A percentile compares a stretch with the other conserved stretches of the same genome.
These are phyloP conservation scores for Fusarium marasasianum DNA, from an alignment of 2,329 filamentous ascomycete genomes.

Conservation along the genomic window DNA sequence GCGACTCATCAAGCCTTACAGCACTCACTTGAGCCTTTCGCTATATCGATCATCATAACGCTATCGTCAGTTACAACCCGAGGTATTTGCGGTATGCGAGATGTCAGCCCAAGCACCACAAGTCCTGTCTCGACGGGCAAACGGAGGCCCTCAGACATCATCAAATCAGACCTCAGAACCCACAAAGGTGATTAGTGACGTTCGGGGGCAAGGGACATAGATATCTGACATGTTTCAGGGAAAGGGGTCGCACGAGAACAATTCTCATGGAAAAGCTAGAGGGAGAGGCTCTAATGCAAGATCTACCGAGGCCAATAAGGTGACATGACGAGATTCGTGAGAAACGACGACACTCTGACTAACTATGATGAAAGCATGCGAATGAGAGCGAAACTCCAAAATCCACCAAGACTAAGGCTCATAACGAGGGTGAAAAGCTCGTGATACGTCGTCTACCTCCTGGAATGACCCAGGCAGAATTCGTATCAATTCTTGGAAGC, in stretches of 20 bases:
- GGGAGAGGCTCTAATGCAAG: slow-evolving; percentile 44
- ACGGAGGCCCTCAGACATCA: slow-evolving; percentile 42
- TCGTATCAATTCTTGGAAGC: slow-evolving; percentile 74
- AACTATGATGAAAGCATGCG: slow-evolving; percentile 36
- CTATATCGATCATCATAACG: slow-evolving; percentile 25
- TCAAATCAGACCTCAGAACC: slow-evolving; percentile 41
- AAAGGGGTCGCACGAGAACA: slow-evolving; percentile 39
- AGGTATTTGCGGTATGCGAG: slow-evolving; percentile 45
- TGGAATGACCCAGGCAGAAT: slow-evolving; percentile 82
- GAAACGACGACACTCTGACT: slow-evolving; percentile 18
- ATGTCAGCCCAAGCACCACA: slow-evolving; percentile 51
- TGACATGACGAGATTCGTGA: slow-evolving; percentile 21
- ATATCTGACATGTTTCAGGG: slow-evolving; percentile 38
- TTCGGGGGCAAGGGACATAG: slow-evolving; percentile 7
- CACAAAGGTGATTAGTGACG: slow-evolving; percentile 42
- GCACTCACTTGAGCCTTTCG: slow-evolving; percentile 21
- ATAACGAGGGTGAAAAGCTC: slow-evolving; percentile 76
- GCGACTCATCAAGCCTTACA: slow-evolving; percentile 43
- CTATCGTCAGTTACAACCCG: slow-evolving; percentile 12
- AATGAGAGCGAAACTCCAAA: slow-evolving; percentile 45
- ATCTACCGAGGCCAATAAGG: slow-evolving; percentile 43
- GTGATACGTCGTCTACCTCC: slow-evolving; percentile 87
- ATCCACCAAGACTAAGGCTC: slow-evolving; percentile 44
- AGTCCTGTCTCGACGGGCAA: slow-evolving; percentile 49
- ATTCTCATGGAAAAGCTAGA: slow-evolving; percentile 36